A percentile compares a stretch with the other conserved stretches of the same genome.
phyloP scores from a whole-genome alignment of 441 rosid species.

The Manihot esculenta region DNA sequence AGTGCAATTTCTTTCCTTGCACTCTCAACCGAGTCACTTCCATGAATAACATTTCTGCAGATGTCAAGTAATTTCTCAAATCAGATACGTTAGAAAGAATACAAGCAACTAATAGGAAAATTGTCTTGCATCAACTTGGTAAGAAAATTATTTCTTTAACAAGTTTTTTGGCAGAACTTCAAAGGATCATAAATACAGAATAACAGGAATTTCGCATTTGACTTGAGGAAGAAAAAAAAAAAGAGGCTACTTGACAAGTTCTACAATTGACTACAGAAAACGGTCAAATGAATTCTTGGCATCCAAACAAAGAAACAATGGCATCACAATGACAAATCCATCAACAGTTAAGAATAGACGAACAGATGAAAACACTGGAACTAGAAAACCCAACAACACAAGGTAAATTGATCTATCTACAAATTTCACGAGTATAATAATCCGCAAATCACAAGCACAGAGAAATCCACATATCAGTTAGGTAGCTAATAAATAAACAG shows the following conservation, averaged over 20 bases:
- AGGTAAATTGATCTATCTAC: neutral
- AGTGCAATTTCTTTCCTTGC: constrained; percentile 78
- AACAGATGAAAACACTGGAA: neutral
- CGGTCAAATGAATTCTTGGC: no score
- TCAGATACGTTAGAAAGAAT: neutral
- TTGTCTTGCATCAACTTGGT: no score
- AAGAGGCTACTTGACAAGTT: no score
- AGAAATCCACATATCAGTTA: neutral
- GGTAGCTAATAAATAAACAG: neutral
- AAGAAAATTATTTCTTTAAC: no score
- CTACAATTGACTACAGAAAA: neutral
- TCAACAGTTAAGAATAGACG: neutral
- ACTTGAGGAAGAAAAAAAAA: no score
- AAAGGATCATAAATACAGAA: no score
- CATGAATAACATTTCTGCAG: constrained; percentile 89
- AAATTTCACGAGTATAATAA: no score
- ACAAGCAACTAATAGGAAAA: neutral
- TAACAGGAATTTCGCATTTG: no score
- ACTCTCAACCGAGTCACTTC: constrained; percentile 82
- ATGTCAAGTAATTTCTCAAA: neutral
- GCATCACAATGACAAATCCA: no score
- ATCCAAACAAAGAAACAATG: no score
- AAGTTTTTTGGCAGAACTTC: no score
- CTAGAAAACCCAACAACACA: neutral
- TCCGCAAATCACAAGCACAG: no score